Evolutionary conservation across 116 monocot genomes (phyloP).

Genomic region (Zostera marina): DNA sequence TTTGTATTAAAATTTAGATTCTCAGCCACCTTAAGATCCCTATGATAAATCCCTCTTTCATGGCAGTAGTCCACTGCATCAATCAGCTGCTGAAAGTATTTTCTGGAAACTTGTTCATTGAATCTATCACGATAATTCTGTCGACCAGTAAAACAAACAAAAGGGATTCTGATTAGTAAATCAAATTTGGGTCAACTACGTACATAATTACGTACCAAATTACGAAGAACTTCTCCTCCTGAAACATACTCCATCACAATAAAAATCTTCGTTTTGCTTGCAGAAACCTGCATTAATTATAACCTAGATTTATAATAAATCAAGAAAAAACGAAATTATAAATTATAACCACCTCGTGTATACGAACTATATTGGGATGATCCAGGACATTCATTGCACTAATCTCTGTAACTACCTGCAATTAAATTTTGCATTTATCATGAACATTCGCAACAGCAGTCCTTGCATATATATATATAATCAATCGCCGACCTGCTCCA

Average conservation of each 20-base stretch:
- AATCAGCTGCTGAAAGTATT: slow-evolving; percentile 61
- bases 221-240: slow-evolving; percentile 44
- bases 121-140: slow-evolving; percentile 10
- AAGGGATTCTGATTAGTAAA: no score
- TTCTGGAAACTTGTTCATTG: slow-evolving; percentile 39
- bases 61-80: slow-evolving; percentile 71
- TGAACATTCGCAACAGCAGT: no score
- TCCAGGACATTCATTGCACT: slow-evolving; percentile 54
- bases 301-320: not conserved
- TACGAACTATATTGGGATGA: slow-evolving; percentile 58
- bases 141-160: not conserved
- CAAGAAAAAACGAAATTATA: not conserved
- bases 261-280: slow-evolving; percentile 45
- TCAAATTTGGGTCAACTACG: no score
- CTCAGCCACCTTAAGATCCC: slow-evolving; percentile 64
- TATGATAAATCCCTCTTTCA: slow-evolving; percentile 42
- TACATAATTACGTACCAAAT: slow-evolving; percentile 36
- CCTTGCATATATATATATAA: no score
- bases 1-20: not conserved
- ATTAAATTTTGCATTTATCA: no score
- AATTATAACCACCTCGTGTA: slow-evolving; percentile 69
- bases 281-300: slow-evolving; percentile 27
- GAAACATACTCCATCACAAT: slow-evolving; percentile 59
- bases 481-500: slow-evolving; percentile 47
- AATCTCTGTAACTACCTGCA: slow-evolving; percentile 61